phyloP scores from a whole-genome alignment of 768 basidiomycete species.

The Atractiella rhizophila region DNA sequence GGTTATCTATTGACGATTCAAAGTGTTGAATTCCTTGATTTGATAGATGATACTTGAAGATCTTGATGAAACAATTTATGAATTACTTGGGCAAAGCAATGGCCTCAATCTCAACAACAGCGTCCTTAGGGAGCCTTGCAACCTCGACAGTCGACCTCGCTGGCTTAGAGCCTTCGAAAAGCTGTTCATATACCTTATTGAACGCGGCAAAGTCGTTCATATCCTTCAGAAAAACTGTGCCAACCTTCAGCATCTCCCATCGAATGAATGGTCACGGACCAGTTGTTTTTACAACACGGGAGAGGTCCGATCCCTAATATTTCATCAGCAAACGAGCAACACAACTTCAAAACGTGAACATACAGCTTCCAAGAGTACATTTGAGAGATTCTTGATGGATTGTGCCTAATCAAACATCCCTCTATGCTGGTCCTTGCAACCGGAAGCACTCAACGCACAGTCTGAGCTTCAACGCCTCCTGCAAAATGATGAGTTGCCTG shows the following conservation, averaged over 20 bases:
- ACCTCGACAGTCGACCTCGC: constrained; percentile 24
- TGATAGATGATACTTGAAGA: no score
- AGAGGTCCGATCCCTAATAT: no score
- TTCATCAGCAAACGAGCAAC: no score
- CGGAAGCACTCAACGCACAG: not conserved
- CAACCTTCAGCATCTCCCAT: not conserved
- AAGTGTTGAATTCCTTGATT: no score
- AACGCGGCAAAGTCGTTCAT: constrained; percentile 23
- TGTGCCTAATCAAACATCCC: constrained; percentile 11
- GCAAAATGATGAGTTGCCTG: not conserved
- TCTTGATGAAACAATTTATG: no score
- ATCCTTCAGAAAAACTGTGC: constrained; percentile 21
- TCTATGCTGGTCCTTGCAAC: not conserved
- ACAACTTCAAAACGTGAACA: no score
- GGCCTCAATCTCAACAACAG: constrained; percentile 21
- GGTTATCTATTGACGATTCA: no score
- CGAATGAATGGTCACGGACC: not conserved
- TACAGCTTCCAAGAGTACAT: constrained; percentile 20
- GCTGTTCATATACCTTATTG: constrained; percentile 20
- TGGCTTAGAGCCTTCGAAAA: constrained; percentile 22
- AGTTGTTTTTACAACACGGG: not conserved
- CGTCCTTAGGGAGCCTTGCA: constrained; percentile 22
- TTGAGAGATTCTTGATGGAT: constrained; percentile 22
- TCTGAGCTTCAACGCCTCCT: not conserved
- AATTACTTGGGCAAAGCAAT: not conserved